Conservation (phyloP, 306 rosid genomes). For the Corylus avellana region DNA sequence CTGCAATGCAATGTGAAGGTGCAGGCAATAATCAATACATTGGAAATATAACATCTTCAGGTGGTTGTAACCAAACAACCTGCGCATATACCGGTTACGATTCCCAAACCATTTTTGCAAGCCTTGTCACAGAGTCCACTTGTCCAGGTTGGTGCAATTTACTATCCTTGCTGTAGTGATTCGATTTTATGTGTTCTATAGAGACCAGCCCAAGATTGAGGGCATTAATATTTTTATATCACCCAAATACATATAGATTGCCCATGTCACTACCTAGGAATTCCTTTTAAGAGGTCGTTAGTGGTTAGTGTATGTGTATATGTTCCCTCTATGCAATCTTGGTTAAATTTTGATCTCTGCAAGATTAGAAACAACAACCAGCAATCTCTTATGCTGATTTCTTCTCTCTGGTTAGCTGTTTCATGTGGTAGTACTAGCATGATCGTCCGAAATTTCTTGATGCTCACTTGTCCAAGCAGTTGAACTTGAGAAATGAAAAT, state of each 20-base stretch:
- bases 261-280: background rate
- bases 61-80: conserved; percentile 44
- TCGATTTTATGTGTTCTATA: background rate
- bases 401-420: background rate
- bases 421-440: background rate
- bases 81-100: conserved; percentile 75
- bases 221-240: background rate
- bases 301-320: background rate
- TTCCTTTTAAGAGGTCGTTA: background rate
- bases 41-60: conserved; percentile 38
- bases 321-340: background rate
- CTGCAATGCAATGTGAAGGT: conserved; percentile 44
- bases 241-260: background rate
- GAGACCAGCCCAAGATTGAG: background rate
- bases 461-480: background rate
- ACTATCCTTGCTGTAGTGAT: background rate
- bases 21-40: conserved; percentile 27
- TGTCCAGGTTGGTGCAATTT: conserved; percentile 61
- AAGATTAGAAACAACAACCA: background rate
- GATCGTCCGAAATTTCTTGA: background rate
- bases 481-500: background rate
- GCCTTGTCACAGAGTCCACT: conserved; percentile 29
- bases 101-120: conserved; percentile 33
- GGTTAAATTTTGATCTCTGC: background rate
- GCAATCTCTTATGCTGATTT: background rate